Evolutionary conservation across 352 stramenopile genomes (phyloP), one percentile per base, ranked within the genome.

Genomic region (Pythium dissotocum): DNA sequence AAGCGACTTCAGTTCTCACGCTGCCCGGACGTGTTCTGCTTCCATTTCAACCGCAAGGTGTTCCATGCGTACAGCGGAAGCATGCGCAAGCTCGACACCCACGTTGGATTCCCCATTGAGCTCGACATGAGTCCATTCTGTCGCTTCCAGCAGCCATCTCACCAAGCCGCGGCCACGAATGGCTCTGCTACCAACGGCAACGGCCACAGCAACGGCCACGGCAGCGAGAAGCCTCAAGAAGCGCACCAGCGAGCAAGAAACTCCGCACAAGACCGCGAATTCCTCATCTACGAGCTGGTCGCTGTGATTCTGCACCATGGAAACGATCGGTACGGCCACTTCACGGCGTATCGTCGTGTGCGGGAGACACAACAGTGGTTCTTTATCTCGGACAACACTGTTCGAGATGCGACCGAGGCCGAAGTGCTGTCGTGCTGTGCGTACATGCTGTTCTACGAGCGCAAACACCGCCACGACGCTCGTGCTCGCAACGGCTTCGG

Each of bases 381-480:
- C 48, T 94, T 93, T 53, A 77, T 94, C 48, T 97, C 89, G 55
- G 89, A 97, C 72, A 87, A 92, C 38, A 82, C 38, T 28, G 87
- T 97, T 57, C 79, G 82, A 46, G 72, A 83, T 24, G 89, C 77
- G 6, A 70, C 69, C 1, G 65, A 80, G 21, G 68, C 80, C 35
- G 83, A 95, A 60, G 87, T 97, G 51, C 70, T 92, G 40, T 67
- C 67, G 28, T 89, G 83, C 56, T 93, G 89, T 53, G 89, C 89
- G 35, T 97, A 97, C 75, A 93, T 97, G 85, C 65, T 97, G n/a
- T 95, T 97, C 66, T 97, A 97, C 73, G 86, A 95, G 69, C 89
- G 87, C 26, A 91, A 90, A 53, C 68, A 76, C 54, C 76, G 80
- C 33, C 65, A 73, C 2, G 48, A 61, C 24, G 28, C 58, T 10